Evolutionary conservation across 2,329 filamentous ascomycete genomes (phyloP), one percentile per base, ranked within the genome.

Genomic region (Moelleriella libera): DNA sequence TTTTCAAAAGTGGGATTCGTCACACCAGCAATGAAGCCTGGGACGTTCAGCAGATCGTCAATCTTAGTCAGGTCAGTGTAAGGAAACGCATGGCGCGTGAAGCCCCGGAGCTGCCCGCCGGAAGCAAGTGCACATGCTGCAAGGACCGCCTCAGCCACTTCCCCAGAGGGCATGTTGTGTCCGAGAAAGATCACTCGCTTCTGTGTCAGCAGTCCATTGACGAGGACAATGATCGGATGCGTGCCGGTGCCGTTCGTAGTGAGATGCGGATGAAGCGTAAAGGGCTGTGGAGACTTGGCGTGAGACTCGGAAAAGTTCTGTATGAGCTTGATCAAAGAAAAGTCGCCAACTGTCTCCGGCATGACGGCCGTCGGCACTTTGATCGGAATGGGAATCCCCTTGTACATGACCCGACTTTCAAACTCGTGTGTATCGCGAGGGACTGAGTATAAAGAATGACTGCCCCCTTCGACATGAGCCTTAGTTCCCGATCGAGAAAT

Each of bases 31-130:
- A 98, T 95, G 65, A 98, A 98, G 2, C 92, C 92, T 6, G 92
- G 90, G 0, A 98, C 92, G 57, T 94, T 90, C 44, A 98, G 75
- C 9, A 98, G 75, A 61, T 97, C 92, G 55, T 98, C 92, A 50
- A 98, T 89, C 67, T 98, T 98, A 53, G 88, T 96, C 42, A 98
- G 74, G 67, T 98, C 92, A 1, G 92, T 98, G 60, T 98, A 98
- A 2, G 92, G 92, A 60, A 98, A 98, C 1, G 92, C 92, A 66
- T 97, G 88, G 14, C 92, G 79, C 7, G 90, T 95, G 65, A 98
- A 98, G 30, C 92, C 92, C 49, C 89, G 78, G 37, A 98, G 70
- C n/a, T 95, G 72, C 5, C 92, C 90, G 21, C 92, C 92, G 10
- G 89, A 96, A 11, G 85, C 90, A 44, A 98, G 74, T 9, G 92